phyloP scores from a whole-genome alignment of 441 rosid genomes.

The Adansonia grandidieri region DNA sequence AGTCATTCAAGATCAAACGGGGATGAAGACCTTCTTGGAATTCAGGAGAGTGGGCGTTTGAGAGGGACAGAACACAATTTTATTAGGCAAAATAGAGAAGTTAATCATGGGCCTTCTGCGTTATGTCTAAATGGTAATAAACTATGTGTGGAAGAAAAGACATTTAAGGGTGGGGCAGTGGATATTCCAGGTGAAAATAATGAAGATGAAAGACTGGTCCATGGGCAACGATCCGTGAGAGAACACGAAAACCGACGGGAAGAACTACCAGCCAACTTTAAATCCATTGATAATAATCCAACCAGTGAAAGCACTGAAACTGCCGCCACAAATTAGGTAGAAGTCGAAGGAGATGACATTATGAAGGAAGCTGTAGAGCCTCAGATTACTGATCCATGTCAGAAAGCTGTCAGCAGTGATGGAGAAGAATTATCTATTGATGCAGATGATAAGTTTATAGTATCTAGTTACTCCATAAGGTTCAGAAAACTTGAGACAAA shows the following conservation, averaged over 20 bases:
- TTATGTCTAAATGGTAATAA: conserved; percentile 22
- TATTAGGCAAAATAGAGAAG: conserved; percentile 20
- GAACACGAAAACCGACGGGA: conserved; percentile 31
- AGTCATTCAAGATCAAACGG: conserved; percentile 29
- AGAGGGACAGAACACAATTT: conserved; percentile 24
- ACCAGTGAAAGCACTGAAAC: conserved; percentile 11
- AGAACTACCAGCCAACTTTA: conserved; percentile 17
- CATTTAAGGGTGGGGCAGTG: neutral
- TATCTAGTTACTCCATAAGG: conserved; percentile 35
- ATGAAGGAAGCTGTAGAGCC: conserved; percentile 28
- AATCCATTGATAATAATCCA: conserved; percentile 22
- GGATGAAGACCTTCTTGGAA: conserved; percentile 20
- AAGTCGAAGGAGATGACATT: conserved; percentile 28
- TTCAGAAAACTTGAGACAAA: conserved; percentile 29
- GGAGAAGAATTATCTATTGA: conserved; percentile 35
- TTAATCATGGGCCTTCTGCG: conserved; percentile 29
- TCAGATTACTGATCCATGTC: conserved; percentile 25
- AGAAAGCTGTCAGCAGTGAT: conserved; percentile 28
- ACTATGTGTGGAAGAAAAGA: conserved; percentile 29
- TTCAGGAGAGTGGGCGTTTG: conserved; percentile 29
- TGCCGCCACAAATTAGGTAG: conserved; percentile 25
- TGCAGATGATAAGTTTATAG: conserved; percentile 32
- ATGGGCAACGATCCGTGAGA: conserved; percentile 15
- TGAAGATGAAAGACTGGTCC: conserved; percentile 27
- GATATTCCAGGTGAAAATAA: conserved; percentile 24